Percentiles rank a stretch among this genome's conserved stretches.
These are phyloP conservation scores for Aspergillus funiculosus DNA, from an alignment of 495 filamentous ascomycete species.

Conservation along the genomic window DNA sequence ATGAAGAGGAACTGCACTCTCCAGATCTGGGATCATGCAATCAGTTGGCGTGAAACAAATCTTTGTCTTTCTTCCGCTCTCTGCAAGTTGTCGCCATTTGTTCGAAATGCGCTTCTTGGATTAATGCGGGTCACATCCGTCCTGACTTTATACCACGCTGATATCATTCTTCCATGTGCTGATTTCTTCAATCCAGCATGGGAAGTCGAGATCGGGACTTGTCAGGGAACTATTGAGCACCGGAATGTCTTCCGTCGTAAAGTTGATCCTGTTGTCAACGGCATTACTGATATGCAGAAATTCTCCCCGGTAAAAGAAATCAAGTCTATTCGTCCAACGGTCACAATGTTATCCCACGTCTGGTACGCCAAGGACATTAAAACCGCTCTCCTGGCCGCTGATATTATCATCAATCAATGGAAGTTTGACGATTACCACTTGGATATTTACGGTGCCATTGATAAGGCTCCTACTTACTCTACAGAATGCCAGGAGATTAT, in stretches of 20 bases:
- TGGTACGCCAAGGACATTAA: conserved; percentile 65
- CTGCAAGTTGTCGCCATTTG: conserved; percentile 53
- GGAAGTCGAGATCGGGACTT: conserved; percentile 61
- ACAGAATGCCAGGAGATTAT: conserved; percentile 59
- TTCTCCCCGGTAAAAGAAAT: conserved; percentile 56
- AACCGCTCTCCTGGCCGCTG: conserved; percentile 55
- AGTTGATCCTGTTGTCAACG: conserved; percentile 64
- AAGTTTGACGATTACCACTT: conserved; percentile 59
- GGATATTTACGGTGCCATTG: conserved; percentile 58
- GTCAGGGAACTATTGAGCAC: conserved; percentile 52
- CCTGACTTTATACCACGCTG: conserved; percentile 57
- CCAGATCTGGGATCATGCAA: conserved; percentile 66
- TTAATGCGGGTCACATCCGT: conserved; percentile 55
- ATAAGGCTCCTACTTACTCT: conserved; percentile 55
- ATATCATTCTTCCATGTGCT: conserved; percentile 59
- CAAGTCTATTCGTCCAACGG: conserved; percentile 51
- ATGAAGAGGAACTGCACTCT: conserved; percentile 54
- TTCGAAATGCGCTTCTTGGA: conserved; percentile 50
- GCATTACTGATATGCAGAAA: conserved; percentile 60
- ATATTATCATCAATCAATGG: conserved; percentile 62
- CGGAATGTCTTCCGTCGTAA: conserved; percentile 55
- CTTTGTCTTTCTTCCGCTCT: conserved; percentile 55
- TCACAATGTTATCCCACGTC: conserved; percentile 60
- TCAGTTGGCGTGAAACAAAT: conserved; percentile 59
- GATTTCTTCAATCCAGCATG: conserved; percentile 64